phyloP scores from a whole-genome alignment of 352 stramenopile genomes.

The Lagenidium giganteum region DNA sequence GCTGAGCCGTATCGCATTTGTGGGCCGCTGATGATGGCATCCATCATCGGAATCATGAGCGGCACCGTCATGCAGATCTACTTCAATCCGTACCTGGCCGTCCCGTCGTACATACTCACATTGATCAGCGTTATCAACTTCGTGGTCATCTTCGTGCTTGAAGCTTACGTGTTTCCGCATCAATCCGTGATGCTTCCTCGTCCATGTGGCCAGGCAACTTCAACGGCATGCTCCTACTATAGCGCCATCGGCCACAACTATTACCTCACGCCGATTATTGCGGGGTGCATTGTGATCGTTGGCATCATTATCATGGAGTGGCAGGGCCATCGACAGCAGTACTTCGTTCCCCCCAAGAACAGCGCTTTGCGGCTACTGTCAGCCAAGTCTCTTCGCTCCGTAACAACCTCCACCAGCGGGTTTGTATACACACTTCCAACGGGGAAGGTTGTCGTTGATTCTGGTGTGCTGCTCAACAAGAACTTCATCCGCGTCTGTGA shows the following conservation, averaged over 20 bases:
- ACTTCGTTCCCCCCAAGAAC: constrained; percentile 1
- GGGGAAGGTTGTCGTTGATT: constrained; percentile 11
- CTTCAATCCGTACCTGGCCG: constrained; percentile 14
- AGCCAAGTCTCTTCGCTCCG: not conserved
- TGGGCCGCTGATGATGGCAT: constrained; percentile 12
- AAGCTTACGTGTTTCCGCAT: constrained; percentile 13
- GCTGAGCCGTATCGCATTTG: constrained; percentile 6
- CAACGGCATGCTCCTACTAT: constrained; percentile 14
- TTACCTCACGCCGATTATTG: constrained; percentile 17
- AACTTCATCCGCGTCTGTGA: constrained; percentile 18
- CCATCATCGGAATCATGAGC: constrained; percentile 17
- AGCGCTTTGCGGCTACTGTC: constrained; percentile 11
- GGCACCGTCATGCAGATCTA: constrained; percentile 16
- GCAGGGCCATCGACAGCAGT: not conserved
- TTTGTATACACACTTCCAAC: not conserved
- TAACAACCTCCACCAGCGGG: not conserved
- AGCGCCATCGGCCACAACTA: constrained; percentile 9
- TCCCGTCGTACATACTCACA: constrained; percentile 13
- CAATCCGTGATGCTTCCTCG: constrained; percentile 7
- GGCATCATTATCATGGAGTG: no score
- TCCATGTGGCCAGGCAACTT: constrained; percentile 11
- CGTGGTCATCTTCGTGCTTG: constrained; percentile 16
- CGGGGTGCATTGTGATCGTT: constrained; percentile 1
- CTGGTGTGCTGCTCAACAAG: constrained; percentile 20
- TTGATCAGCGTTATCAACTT: constrained; percentile 15